phyloP scores from a whole-genome alignment of 2,329 filamentous ascomycete genomes.

The Paecilomyces fulvus region DNA sequence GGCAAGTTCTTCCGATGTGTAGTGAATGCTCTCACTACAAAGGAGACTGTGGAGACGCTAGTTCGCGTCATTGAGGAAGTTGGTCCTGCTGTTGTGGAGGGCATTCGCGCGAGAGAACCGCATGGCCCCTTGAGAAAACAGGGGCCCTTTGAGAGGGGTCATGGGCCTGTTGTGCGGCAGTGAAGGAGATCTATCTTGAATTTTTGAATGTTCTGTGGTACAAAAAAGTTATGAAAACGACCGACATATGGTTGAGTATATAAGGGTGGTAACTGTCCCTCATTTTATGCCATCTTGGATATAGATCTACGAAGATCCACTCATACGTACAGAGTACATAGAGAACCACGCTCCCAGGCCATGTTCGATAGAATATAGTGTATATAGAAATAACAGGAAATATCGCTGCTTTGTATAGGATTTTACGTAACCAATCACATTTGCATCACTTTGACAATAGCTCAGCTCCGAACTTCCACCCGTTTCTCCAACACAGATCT shows the following conservation, averaged over 20 bases:
- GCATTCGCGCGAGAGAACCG: conserved; percentile 7
- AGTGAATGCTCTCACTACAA: conserved; percentile 54
- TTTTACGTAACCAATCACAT: neutral
- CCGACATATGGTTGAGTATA: neutral
- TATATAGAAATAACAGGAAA: neutral
- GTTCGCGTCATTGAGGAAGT: conserved; percentile 50
- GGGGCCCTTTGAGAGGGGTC: conserved; percentile 24
- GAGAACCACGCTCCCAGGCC: neutral
- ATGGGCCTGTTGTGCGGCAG: conserved; percentile 26
- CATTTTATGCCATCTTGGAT: neutral
- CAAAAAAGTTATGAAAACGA: neutral
- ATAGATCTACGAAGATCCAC: neutral
- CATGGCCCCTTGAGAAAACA: conserved; percentile 7
- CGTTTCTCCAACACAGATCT: conserved; percentile 38
- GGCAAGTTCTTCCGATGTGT: conserved; percentile 63
- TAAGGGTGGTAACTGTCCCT: neutral
- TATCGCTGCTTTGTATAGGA: neutral
- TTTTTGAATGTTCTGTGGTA: neutral
- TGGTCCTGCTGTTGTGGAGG: conserved; percentile 25
- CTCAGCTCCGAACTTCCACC: conserved; percentile 34
- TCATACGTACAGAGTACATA: neutral
- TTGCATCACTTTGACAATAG: neutral
- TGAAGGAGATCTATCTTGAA: neutral
- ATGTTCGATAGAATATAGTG: neutral
- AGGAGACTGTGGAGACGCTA: conserved; percentile 54